A percentile compares a stretch with the other conserved stretches of the same genome.
phyloP scores from a whole-genome alignment of 352 stramenopile genomes.

The Phytophthora pluvialis region DNA sequence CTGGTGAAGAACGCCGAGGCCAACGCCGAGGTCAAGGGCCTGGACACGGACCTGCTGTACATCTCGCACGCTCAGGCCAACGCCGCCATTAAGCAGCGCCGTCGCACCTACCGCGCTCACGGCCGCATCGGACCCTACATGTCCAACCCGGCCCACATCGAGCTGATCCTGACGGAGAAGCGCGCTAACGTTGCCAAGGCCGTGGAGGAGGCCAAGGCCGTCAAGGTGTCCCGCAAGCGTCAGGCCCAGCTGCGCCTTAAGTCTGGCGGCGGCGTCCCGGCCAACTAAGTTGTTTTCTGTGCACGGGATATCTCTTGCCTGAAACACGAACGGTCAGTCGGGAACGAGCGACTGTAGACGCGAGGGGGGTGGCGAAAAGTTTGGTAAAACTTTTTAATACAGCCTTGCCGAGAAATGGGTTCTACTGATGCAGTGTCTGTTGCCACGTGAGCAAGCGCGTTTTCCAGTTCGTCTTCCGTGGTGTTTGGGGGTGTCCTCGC shows the following conservation, averaged over 20 bases:
- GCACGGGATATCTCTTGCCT: slow-evolving; percentile 33
- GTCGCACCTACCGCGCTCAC: slow-evolving; percentile 98
- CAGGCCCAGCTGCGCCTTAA: slow-evolving; percentile 90
- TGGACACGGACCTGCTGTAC: slow-evolving; percentile 96
- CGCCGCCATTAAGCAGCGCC: slow-evolving; percentile 97
- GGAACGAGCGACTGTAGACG: slow-evolving; percentile 55
- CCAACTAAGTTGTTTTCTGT: slow-evolving; percentile 68
- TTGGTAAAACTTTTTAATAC: slow-evolving; percentile 78
- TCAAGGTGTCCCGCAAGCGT: slow-evolving; percentile 90
- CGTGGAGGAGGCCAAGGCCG: slow-evolving; percentile 87
- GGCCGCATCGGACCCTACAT: slow-evolving; percentile 99
- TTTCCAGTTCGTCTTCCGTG: slow-evolving; percentile 30
- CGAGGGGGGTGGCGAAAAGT: slow-evolving; percentile 46
- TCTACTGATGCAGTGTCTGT: slow-evolving; percentile 62
- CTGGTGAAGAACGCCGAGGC: slow-evolving; percentile 98
- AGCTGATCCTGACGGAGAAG: slow-evolving; percentile 99
- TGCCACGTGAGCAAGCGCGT: slow-evolving; percentile 39
- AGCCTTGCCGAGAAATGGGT: slow-evolving; percentile 81
- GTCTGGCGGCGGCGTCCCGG: slow-evolving; percentile 84
- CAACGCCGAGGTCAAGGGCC: slow-evolving; percentile 98
- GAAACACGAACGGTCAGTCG: slow-evolving; percentile 38
- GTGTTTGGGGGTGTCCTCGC: slow-evolving; percentile 2
- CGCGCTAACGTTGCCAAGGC: slow-evolving; percentile 93
- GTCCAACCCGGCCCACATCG: slow-evolving; percentile 98
- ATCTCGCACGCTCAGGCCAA: slow-evolving; percentile 99